These are phyloP conservation scores for Endogone sp. DNA, from an alignment of 192 early-diverging fungal genomes.

Conservation along the genomic window DNA sequence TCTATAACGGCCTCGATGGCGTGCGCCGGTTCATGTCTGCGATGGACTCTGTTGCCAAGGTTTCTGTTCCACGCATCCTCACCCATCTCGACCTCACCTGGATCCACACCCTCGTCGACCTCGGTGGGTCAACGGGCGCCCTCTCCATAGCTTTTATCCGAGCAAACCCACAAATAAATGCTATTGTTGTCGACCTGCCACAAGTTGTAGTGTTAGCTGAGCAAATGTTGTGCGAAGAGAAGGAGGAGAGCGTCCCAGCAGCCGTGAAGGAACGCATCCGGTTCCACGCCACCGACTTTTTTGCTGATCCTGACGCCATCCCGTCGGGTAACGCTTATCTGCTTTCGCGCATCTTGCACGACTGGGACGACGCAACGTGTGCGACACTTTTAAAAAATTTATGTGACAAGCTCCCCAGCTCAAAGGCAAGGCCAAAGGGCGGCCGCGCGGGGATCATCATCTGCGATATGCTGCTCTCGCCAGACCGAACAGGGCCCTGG, in stretches of 20 bases:
- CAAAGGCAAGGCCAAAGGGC: too few species aligned
- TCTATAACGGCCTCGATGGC: slow-evolving; percentile 13
- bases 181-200: slow-evolving; percentile 8
- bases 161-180: not conserved
- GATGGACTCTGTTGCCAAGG: slow-evolving; percentile 16
- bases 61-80: slow-evolving; percentile 9
- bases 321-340: slow-evolving; percentile 7
- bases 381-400: not conserved
- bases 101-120: not conserved
- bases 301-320: not conserved
- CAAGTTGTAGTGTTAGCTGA: not conserved
- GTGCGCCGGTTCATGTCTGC: slow-evolving; percentile 14
- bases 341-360: slow-evolving; percentile 28
- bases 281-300: slow-evolving; percentile 1
- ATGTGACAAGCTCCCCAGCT: not conserved
- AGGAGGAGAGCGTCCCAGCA: not conserved
- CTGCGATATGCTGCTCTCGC: slow-evolving; percentile 10
- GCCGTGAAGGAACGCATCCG: slow-evolving; percentile 1
- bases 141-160: not conserved
- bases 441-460: slow-evolving; percentile 1
- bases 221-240: not conserved
- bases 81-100: slow-evolving; percentile 4
- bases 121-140: slow-evolving; percentile 11
- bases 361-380: slow-evolving; percentile 24
- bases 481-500: slow-evolving; percentile 1